These are phyloP conservation scores for Dianthus caryophyllus DNA, from an alignment of 148 eudicot species.

Conservation along the genomic window DNA sequence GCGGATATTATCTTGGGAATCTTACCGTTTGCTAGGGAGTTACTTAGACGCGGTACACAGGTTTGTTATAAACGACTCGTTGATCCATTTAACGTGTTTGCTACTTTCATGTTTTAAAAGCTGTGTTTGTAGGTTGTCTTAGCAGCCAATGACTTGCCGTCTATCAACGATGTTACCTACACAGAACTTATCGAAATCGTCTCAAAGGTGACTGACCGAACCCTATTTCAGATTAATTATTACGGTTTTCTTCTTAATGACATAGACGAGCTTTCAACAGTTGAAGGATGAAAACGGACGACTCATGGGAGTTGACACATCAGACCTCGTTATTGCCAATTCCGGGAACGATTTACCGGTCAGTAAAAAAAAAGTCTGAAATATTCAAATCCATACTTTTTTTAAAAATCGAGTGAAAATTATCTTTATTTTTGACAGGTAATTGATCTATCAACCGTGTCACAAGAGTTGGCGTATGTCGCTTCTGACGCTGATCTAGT, in stretches of 20 bases:
- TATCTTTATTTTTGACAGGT: slow-evolving; percentile 44
- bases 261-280: slow-evolving; percentile 30
- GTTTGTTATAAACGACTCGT: slow-evolving; percentile 34
- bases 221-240: not conserved
- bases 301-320: slow-evolving; percentile 78
- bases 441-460: slow-evolving; percentile 77
- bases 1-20: slow-evolving; percentile 93
- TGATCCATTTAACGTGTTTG: not conserved
- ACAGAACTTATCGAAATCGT: slow-evolving; percentile 71
- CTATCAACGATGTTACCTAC: slow-evolving; percentile 88
- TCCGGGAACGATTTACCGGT: slow-evolving; percentile 99
- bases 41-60: slow-evolving; percentile 84
- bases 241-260: not conserved
- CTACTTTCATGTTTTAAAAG: not conserved
- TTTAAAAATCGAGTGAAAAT: slow-evolving; percentile 1
- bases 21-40: slow-evolving; percentile 93
- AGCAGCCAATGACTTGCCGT: slow-evolving; percentile 97
- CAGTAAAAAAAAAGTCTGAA: slow-evolving; percentile 27
- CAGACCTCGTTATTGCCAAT: slow-evolving; percentile 79
- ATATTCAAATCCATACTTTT: slow-evolving; percentile 1
- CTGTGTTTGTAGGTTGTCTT: slow-evolving; percentile 65
- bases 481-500: slow-evolving; percentile 93
- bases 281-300: slow-evolving; percentile 81
- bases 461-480: slow-evolving; percentile 89
- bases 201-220: slow-evolving; percentile 58